Evolutionary conservation across 495 filamentous ascomycete species (phyloP).

Genomic region (Hypoxylon fragiforme): DNA sequence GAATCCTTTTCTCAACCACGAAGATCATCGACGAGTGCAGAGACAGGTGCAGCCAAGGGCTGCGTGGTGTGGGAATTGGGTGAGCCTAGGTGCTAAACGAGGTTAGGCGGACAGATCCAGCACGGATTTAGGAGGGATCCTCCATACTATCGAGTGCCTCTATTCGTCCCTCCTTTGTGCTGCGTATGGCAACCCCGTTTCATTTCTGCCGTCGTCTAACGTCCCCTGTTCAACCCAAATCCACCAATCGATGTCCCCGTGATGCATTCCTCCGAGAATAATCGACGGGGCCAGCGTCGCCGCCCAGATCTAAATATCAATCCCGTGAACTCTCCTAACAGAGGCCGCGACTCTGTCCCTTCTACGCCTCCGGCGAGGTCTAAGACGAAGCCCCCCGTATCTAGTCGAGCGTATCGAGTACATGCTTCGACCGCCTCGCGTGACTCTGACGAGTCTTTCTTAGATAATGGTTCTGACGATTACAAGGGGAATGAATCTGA

Average conservation of each 20-base stretch:
- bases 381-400: constrained; percentile 37
- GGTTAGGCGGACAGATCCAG: neutral
- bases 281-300: constrained; percentile 34
- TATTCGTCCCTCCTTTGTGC: constrained; percentile 7
- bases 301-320: constrained; percentile 40
- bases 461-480: constrained; percentile 30
- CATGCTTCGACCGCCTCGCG: constrained; percentile 18
- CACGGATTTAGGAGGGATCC: constrained; percentile 1
- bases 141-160: constrained; percentile 5
- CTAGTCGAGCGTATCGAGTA: constrained; percentile 34
- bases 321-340: constrained; percentile 21
- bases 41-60: neutral
- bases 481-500: constrained; percentile 36
- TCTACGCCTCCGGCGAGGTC: constrained; percentile 29
- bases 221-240: constrained; percentile 13
- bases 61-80: constrained; percentile 3
- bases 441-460: constrained; percentile 35
- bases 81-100: neutral
- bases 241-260: constrained; percentile 18
- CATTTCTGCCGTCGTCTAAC: constrained; percentile 29
- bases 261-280: constrained; percentile 41
- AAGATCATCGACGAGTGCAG: neutral
- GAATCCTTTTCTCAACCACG: neutral
- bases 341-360: constrained; percentile 28
- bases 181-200: constrained; percentile 36